Percentiles rank a stretch among this genome's conserved stretches.
Evolutionary conservation across 441 rosid genomes (phyloP).

Genomic region (Euphorbia corollata): DNA sequence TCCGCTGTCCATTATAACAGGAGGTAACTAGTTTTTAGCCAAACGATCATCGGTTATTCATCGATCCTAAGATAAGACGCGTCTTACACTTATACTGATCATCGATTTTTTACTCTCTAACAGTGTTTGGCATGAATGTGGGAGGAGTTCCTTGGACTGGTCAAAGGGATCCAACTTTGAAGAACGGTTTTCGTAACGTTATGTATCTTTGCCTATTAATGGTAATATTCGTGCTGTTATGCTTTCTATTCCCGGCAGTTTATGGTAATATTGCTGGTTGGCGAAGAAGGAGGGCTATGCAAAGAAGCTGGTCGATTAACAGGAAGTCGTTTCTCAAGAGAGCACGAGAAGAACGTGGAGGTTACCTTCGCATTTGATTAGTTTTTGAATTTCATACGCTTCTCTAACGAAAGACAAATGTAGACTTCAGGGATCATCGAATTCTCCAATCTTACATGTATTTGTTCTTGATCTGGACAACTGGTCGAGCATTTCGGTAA

Average conservation of each 20-base stretch:
- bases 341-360: conserved; percentile 48
- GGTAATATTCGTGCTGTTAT: conserved; percentile 47
- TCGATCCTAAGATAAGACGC: too few species aligned
- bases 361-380: conserved; percentile 57
- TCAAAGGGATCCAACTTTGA: conserved; percentile 44
- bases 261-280: conserved; percentile 43
- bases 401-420: too few species aligned
- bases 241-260: conserved; percentile 59
- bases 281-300: conserved; percentile 39
- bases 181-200: conserved; percentile 79
- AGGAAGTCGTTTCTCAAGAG: conserved; percentile 59
- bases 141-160: conserved; percentile 98
- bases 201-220: conserved; percentile 59
- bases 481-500: background rate
- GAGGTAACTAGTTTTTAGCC: conserved; percentile 46
- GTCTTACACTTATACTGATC: background rate
- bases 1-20: conserved; percentile 82
- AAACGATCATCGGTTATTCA: background rate
- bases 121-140: conserved; percentile 97
- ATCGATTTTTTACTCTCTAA: background rate
- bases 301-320: conserved; percentile 65
- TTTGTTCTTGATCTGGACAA: background rate
- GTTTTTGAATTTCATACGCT: background rate
- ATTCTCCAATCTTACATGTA: background rate
- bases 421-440: background rate